Base-by-base conservation (phyloP, 1,284 basidiomycete species). In the Naganishia albida region DNA sequence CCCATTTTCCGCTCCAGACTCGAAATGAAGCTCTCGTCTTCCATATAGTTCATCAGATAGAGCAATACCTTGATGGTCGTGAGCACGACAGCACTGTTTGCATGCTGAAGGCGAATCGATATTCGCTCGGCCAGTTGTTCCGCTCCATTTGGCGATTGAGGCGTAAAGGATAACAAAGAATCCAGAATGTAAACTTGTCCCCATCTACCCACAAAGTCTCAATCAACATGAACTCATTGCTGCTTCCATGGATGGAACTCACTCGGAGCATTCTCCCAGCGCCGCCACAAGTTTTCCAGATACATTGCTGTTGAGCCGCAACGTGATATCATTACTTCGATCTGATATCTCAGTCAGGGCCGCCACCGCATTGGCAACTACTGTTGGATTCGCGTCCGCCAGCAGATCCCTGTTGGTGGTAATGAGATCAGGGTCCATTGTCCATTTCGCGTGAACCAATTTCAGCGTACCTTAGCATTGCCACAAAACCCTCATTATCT, bases 31-130 rank as follows among this genome's bases (percentile, higher is more conserved):
- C 84, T 85, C 65, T 90, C 85, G 75, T 90, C 89, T 69, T 93
- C 90, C 88, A 99, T 98, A 79, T 99, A 99, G 79, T 99, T 99
- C 94, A 99, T 97, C 68, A 99, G 83, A 77, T 97, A 99, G 20
- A 99, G 82, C 34, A 98, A 85, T 52, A 91, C 88, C 81, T 99
- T 99, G 83, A 97, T 91, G 4, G 93, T 89, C 7, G 92, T 91
- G 23, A 99, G 83, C 0, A 99, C 94, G 26, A 99, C 95, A 65
- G 88, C 88, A 13, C 90, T 92, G 73, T 99, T 99, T 48, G 88
- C 91, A 72, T 99, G 96, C 78, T 98, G 94, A 20, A 99, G 82
- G 70, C 96, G 88, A 48, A 94, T 85, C 23, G 93, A 87, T 67
- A 99, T 90, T 40, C 93, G 87, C 77, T 99, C 96, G 3, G 91